These are phyloP conservation scores for Jaenimonas drosophilae DNA, from an alignment of 208 protist genomes.

Conservation along the genomic window DNA sequence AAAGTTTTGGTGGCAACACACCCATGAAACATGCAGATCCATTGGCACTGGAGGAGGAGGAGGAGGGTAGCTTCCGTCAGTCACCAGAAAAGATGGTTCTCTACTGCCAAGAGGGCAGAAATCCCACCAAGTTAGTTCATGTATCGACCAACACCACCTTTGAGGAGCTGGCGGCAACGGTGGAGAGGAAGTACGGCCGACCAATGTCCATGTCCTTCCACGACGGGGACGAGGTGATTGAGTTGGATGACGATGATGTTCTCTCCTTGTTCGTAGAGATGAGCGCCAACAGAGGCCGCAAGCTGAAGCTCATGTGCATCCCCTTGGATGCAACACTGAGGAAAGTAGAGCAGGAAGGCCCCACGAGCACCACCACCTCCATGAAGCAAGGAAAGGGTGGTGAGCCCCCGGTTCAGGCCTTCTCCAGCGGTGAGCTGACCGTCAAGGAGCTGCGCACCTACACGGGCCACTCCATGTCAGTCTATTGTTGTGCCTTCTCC, in stretches of 20 bases:
- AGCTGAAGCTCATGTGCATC: slow-evolving; percentile 73
- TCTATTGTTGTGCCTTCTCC: slow-evolving; percentile 80
- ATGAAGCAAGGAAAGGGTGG: background rate
- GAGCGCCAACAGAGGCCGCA: slow-evolving; percentile 40
- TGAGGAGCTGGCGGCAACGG: slow-evolving; percentile 47
- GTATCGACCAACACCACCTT: slow-evolving; percentile 54
- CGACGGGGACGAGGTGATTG: slow-evolving; percentile 70
- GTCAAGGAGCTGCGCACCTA: slow-evolving; percentile 40
- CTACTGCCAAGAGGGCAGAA: slow-evolving; percentile 68
- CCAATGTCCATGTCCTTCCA: slow-evolving; percentile 65
- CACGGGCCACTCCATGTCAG: slow-evolving; percentile 50
- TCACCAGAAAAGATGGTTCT: too few relatives aligned
- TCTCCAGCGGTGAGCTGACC: slow-evolving; percentile 44
- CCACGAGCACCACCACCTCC: too few relatives aligned
- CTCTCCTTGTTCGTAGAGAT: slow-evolving; percentile 80
- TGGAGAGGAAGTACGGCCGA: slow-evolving; percentile 74
- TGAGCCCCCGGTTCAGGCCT: slow-evolving; percentile 20
- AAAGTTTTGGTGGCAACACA: too few relatives aligned
- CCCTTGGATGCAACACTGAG: slow-evolving; percentile 22
- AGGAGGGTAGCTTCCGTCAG: too few relatives aligned
- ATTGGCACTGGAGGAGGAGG: too few relatives aligned
- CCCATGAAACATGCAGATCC: too few relatives aligned
- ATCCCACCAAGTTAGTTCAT: slow-evolving; percentile 53
- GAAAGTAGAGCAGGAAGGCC: background rate
- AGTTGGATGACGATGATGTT: slow-evolving; percentile 80